Percentiles rank a stretch among this genome's conserved stretches.
These are phyloP conservation scores for Spongispora temasekensis DNA, from an alignment of 1,284 basidiomycete species.

Conservation along the genomic window DNA sequence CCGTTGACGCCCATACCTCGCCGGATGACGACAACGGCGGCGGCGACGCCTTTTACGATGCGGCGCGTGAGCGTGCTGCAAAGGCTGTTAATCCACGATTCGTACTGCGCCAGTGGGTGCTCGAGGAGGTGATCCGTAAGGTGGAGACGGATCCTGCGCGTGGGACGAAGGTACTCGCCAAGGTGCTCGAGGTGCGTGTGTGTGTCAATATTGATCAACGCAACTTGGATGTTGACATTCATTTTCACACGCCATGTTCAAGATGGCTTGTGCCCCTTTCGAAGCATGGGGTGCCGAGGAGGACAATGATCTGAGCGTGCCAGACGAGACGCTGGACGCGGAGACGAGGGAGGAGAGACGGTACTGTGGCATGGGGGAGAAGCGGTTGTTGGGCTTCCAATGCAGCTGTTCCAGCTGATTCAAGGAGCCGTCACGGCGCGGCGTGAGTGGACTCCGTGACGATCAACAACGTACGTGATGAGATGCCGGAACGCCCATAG, in stretches of 20 bases:
- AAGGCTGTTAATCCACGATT: constrained; percentile 80
- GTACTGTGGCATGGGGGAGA: constrained; percentile 78
- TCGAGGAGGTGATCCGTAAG: constrained; percentile 84
- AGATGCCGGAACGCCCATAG: too few relatives aligned
- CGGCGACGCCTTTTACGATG: constrained; percentile 38
- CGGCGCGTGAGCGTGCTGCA: constrained; percentile 46
- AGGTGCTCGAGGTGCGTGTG: constrained; percentile 68
- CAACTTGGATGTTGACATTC: too few relatives aligned
- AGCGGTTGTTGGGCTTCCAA: constrained; percentile 83
- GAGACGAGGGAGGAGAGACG: constrained; percentile 75
- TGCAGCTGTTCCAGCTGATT: constrained; percentile 86
- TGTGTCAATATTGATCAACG: too few relatives aligned
- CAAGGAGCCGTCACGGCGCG: too few relatives aligned
- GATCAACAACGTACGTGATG: too few relatives aligned
- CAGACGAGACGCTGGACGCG: constrained; percentile 46
- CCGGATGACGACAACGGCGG: constrained; percentile 30
- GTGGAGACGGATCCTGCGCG: constrained; percentile 57
- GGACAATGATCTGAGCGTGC: constrained; percentile 32
- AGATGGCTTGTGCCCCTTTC: constrained; percentile 84
- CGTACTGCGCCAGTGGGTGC: constrained; percentile 88
- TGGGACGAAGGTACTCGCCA: constrained; percentile 66
- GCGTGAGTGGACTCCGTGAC: too few relatives aligned
- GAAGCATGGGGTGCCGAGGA: constrained; percentile 78
- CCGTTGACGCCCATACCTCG: too few relatives aligned
- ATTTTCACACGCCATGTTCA: too few relatives aligned